phyloP scores from a whole-genome alignment of 768 basidiomycete genomes.

The Cystoderma amianthinum region DNA sequence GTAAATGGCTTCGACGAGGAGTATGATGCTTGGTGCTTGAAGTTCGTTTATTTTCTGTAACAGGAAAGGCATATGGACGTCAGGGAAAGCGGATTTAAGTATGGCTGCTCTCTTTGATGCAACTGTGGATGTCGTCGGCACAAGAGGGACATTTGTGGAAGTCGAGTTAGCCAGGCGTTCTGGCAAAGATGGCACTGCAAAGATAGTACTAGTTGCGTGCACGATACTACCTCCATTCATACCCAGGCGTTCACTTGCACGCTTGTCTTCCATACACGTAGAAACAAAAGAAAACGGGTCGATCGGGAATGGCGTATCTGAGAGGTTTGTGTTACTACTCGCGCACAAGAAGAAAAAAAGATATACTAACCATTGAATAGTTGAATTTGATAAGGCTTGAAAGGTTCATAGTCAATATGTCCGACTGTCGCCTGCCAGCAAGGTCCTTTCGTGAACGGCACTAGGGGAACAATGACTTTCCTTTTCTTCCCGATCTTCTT shows the following conservation, averaged over 20 bases:
- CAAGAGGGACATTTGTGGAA: not conserved
- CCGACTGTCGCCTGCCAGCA: conserved; percentile 71
- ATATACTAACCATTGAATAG: conserved; percentile 70
- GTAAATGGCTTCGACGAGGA: conserved; percentile 68
- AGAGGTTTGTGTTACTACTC: too few species aligned
- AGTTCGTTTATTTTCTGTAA: conserved; percentile 57
- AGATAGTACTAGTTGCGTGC: conserved; percentile 20
- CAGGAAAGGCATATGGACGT: conserved; percentile 51
- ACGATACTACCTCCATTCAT: conserved; percentile 6
- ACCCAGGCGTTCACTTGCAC: conserved; percentile 17
- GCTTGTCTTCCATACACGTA: conserved; percentile 29
- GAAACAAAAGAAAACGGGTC: conserved; percentile 77
- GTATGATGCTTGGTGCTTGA: conserved; percentile 52
- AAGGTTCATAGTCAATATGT: conserved; percentile 58
- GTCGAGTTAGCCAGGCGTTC: conserved; percentile 18
- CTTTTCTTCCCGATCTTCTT: conserved; percentile 58
- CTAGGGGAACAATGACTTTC: conserved; percentile 70
- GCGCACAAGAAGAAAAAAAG: not conserved
- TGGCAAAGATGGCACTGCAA: conserved; percentile 43
- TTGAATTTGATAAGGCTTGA: conserved; percentile 71
- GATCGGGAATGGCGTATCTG: conserved; percentile 67
- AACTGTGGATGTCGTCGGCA: conserved; percentile 10
- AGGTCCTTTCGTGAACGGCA: conserved; percentile 80
- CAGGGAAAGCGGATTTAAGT: conserved; percentile 64
- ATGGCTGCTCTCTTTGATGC: conserved; percentile 20